Evolutionary conservation across 2,329 filamentous ascomycete genomes (phyloP), one percentile per base, ranked within the genome.

Genomic region (Dothidotthia symphoricarpi): DNA sequence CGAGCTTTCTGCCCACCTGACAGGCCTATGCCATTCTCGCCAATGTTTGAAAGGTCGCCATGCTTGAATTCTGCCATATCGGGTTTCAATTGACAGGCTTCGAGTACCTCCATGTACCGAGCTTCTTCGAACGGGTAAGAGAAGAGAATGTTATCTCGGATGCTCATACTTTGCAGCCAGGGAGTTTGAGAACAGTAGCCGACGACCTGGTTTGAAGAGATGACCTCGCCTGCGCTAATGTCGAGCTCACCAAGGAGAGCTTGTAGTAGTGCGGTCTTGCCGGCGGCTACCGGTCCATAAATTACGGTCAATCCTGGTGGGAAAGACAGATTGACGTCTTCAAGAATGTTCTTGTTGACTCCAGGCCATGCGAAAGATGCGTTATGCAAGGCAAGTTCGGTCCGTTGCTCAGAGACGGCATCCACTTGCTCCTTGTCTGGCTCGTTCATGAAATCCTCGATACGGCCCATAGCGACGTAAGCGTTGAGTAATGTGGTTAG

Each of bases 361-460:
- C 86, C 86, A 0, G 89, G 88, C 84, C 89, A 95, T 0, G 84
- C 78, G 59, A 94, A 94, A 0, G 81, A 82, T 4, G 86, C 86
- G 17, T 79, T 68, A 2, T 75, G 69, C 31, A 94, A 71, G 27
- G 75, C 56, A 1, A 77, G 58, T 19, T 59, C 47, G 3, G 61
- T 58, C 16, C 59, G 61, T 31, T 63, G 67, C 30, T 59, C 67
- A 10, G 61, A 53, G 3, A 59, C 59, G 13, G 67, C 60, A 3
- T 71, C 69, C 3, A 64, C 63, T 17, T 77, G 73, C 19, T 80
- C 77, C 51, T 88, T 88, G 55, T 95, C 81, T 0, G 87, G 87
- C 63, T 95, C 89, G 1, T 74, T 71, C 87, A 95, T 94, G 68
- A 94, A 95, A 15, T 79, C 76, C 55, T 95, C 86, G 14, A 95